Base-by-base conservation (phyloP, 1,139 yeast species). In the Lizanozyma gosingica region DNA sequence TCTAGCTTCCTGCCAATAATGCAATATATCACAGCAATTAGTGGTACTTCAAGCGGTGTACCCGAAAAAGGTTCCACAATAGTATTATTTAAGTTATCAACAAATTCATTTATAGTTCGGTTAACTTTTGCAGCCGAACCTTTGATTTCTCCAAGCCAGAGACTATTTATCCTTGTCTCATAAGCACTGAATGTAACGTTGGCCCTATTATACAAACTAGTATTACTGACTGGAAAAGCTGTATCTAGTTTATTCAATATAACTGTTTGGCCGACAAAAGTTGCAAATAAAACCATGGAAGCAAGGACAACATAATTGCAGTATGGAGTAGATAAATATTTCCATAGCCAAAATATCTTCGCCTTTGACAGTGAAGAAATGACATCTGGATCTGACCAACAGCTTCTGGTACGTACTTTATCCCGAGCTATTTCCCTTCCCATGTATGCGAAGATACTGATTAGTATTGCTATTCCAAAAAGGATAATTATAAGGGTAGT, bases 1-100 rank as follows among this genome's bases (percentile, higher is more conserved):
- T 68, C 66, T 4, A 90, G 57, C 54, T 90, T 92, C 41, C 81
- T 67, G 14, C 88, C 94, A 35, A 92, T 65, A 1, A 85, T 76
- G 61, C 98, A 92, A 39, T 80, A 78, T 4, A 88, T 83, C 1
- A 88, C 78, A 0, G 79, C 63, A 33, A 62, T 73, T 50, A 90
- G 68, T 0, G 95, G 84, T 1, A 55, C 54, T 37, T 78, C 75
- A 14, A 92, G 64, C 0, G 85, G 76, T 0, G 97, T 86, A 3
- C 68, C 71, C 3, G 79, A 77, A 59, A 92, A 88, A 0, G 80
- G 71, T 2, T 63, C 63, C 18, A 68, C 67, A 9, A 92, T 59
- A 1, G 78, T 78, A 3, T 57, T 51, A 52, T 83, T 78, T 61
- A 84, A 64, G 18, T 64, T 67, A 4, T 57, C 58, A 34, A 76